Base-by-base conservation (phyloP, 1,284 basidiomycete species). In the Agroathelia rolfsii region DNA sequence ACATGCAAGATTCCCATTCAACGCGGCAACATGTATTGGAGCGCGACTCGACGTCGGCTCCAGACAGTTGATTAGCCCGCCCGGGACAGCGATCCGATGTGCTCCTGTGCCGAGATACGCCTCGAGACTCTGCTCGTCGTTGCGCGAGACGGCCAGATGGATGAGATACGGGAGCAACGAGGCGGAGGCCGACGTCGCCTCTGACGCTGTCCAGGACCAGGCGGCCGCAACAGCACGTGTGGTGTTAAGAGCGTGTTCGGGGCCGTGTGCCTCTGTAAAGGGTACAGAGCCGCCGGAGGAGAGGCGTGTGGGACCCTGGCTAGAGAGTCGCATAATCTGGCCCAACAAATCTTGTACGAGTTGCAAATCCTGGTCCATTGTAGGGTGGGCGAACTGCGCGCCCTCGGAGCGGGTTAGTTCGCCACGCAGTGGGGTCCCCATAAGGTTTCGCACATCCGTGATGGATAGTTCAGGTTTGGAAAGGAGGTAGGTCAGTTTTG, bases 401-500 rank as follows among this genome's bases (percentile, higher is more conserved):
- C 44, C 48, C 13, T 55, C 42, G 8, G 70, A 54, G 22, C 64
- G 59, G 0, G 85, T 89, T 17, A 95, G 72, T 54, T 95, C 92
- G 17, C 92, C 90, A 4, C 92, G 81, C 8, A 95, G 64, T 5
- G 89, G 80, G 26, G 69, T 72, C 6, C 73, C 65, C 43, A 95
- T 74, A n/a, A 94, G 65, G 30, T 75, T 62, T 36, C 87, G 74
- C 34, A 94, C 72, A 55, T 88, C 72, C 11, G 61, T 52, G 1
- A 66, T 50, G 1, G 72, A 66, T 2, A 94, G 66, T 44, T 88
- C 82, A 1, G 76, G 64, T 51, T 95, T 94, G 4, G 84, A 87
- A 19, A 95, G 68, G 6, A 95, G 69, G 47, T 95, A 95, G 28
- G 80, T 73, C 6, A 95, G 66, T 57, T 95, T 95, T 8, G 86